These are phyloP conservation scores for Trypanosoma caninum DNA, from an alignment of 208 protist species.

Conservation along the genomic window DNA sequence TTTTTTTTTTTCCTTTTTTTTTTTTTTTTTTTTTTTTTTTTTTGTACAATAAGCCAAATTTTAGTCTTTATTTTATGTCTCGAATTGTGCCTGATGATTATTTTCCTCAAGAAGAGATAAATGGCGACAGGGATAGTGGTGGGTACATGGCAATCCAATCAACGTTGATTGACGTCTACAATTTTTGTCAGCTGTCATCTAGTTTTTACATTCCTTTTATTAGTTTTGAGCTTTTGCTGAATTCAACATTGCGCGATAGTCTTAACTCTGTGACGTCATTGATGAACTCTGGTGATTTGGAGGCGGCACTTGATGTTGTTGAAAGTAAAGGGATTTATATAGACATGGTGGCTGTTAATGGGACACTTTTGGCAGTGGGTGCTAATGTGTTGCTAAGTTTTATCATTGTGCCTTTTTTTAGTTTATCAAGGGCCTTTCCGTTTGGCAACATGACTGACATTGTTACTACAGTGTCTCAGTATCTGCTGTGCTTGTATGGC, in stretches of 20 bases:
- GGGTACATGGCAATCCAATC: neutral
- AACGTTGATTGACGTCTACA: neutral
- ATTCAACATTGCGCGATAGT: conserved; percentile 1
- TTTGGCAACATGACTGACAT: neutral
- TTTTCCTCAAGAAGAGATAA: conserved; percentile 16
- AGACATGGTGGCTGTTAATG: conserved; percentile 13
- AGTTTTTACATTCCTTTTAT: neutral
- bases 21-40: neutral
- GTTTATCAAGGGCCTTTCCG: conserved; percentile 2
- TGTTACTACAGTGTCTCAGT: neutral
- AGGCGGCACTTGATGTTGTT: conserved; percentile 5
- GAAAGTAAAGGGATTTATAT: neutral
- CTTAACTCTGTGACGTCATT: neutral
- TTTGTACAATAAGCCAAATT: neutral
- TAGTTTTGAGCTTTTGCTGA: neutral
- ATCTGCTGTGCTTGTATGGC: neutral
- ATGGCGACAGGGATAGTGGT: neutral
- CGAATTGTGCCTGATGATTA: conserved; percentile 29
- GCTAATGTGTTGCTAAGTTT: conserved; percentile 8
- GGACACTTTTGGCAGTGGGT: conserved; percentile 7
- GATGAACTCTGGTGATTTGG: conserved; percentile 14
- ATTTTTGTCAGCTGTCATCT: neutral
- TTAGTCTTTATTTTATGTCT: neutral
- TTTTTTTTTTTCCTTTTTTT: conserved; percentile 10
- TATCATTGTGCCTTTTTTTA: conserved; percentile 1